Percentiles rank a stretch among this genome's conserved stretches.
phyloP scores from a whole-genome alignment of 225 moss, liverwort and hornwort species.

The Polytrichum formosum region DNA sequence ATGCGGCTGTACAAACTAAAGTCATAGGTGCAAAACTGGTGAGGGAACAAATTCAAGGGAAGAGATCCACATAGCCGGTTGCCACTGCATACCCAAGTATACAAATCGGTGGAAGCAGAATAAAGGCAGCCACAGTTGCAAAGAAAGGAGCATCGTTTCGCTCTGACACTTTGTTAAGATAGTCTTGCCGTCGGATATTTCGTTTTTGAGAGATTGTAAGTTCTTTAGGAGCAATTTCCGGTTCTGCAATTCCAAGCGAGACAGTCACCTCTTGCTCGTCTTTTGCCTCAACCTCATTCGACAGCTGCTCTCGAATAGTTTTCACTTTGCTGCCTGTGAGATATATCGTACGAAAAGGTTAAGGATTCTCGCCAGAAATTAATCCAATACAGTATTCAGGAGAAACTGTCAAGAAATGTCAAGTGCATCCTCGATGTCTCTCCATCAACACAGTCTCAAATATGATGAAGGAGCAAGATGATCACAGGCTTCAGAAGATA shows the following conservation, averaged over 20 bases:
- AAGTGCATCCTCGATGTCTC: not conserved
- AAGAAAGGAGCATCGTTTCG: slow-evolving; percentile 85
- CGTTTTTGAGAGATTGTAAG: slow-evolving; percentile 79
- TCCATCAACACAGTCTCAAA: not conserved
- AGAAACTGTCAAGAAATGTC: not conserved
- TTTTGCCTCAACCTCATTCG: slow-evolving; percentile 29
- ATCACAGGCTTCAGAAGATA: no score
- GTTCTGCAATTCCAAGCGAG: slow-evolving; percentile 38
- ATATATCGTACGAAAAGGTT: not conserved
- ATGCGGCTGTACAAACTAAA: slow-evolving; percentile 1
- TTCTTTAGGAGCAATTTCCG: slow-evolving; percentile 8
- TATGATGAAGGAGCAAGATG: not conserved
- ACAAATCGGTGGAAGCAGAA: slow-evolving; percentile 64
- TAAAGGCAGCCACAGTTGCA: slow-evolving; percentile 51
- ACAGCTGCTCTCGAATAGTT: slow-evolving; percentile 78
- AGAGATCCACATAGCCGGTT: slow-evolving; percentile 71
- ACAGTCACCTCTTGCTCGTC: slow-evolving; percentile 35
- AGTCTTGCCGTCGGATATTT: slow-evolving; percentile 73
- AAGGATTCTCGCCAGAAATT: not conserved
- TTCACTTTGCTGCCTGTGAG: slow-evolving; percentile 26
- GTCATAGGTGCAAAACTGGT: slow-evolving; percentile 20
- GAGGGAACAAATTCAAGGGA: slow-evolving; percentile 24
- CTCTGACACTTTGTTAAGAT: slow-evolving; percentile 70
- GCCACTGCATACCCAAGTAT: slow-evolving; percentile 74
- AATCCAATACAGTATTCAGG: not conserved